Conservation (phyloP, 2,329 filamentous ascomycete genomes). For the Cercospora citrullina region DNA sequence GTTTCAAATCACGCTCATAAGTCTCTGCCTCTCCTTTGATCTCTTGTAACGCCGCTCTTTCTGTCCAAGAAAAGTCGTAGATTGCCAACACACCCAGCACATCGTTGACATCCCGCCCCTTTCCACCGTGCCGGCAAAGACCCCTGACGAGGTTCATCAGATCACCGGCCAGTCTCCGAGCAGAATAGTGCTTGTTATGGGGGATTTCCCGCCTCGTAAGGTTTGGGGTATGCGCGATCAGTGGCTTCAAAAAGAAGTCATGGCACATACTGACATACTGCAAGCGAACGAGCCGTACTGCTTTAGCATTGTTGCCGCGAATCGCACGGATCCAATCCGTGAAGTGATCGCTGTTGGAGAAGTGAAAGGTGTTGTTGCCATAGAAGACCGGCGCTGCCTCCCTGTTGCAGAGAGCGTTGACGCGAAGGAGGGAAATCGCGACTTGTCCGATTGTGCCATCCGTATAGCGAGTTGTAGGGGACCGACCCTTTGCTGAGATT, state of each 20-base stretch:
- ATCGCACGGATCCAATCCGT: background rate
- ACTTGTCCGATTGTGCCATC: background rate
- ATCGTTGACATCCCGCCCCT: background rate
- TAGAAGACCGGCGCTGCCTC: background rate
- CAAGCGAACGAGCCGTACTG: background rate
- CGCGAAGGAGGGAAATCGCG: background rate
- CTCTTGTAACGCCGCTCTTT: background rate
- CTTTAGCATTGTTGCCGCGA: background rate
- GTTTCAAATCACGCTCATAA: background rate
- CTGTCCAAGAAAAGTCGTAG: background rate
- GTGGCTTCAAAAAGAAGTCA: background rate
- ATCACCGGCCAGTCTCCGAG: background rate
- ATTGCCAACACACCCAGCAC: background rate
- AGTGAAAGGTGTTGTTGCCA: background rate
- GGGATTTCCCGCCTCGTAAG: background rate
- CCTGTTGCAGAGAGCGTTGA: background rate
- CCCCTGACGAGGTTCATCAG: background rate
- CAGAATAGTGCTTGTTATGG: background rate
- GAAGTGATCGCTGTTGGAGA: slow-evolving; percentile 1
- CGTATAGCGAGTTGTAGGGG: background rate
- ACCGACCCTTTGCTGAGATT: background rate
- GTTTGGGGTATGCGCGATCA: too few relatives aligned
- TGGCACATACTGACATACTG: slow-evolving; percentile 4
- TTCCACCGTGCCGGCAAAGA: background rate
- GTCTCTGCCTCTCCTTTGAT: background rate